These are phyloP conservation scores for Fraxinus cuspidata DNA, from an alignment of 257 asterid genomes.

Conservation along the genomic window DNA sequence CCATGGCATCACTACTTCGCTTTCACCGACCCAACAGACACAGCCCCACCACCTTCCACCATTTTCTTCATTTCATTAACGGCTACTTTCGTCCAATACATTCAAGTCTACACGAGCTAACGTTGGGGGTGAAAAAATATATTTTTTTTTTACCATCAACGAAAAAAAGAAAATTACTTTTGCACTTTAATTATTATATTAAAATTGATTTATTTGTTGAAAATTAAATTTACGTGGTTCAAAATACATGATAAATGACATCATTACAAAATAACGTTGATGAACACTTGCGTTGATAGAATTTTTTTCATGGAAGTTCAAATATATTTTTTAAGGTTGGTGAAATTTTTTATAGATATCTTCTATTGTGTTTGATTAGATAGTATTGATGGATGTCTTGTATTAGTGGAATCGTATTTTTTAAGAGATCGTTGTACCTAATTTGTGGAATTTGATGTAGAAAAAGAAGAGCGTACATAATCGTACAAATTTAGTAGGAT, in stretches of 20 bases:
- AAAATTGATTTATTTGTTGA: no score
- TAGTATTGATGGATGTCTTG: no score
- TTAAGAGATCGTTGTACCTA: neutral
- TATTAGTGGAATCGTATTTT: no score
- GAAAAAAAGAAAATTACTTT: no score
- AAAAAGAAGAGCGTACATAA: no score
- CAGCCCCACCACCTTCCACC: slow-evolving; percentile 22
- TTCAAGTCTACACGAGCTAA: neutral
- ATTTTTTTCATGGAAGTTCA: no score
- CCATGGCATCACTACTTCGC: slow-evolving; percentile 16
- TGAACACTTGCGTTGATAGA: neutral
- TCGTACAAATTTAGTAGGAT: neutral
- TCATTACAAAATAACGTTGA: no score
- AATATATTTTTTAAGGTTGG: no score
- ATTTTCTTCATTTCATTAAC: slow-evolving; percentile 23
- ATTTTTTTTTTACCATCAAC: no score
- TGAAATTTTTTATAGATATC: no score
- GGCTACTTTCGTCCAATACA: slow-evolving; percentile 17
- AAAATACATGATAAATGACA: neutral
- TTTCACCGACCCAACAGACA: slow-evolving; percentile 30
- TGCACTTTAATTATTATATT: neutral
- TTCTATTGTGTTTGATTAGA: no score
- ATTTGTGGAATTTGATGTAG: neutral
- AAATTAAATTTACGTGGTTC: no score
- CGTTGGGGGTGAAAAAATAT: neutral